Percentiles rank a stretch among this genome's conserved stretches.
These are phyloP conservation scores for Pyricularia sp. DNA, from an alignment of 2,329 filamentous ascomycete species.

Conservation along the genomic window DNA sequence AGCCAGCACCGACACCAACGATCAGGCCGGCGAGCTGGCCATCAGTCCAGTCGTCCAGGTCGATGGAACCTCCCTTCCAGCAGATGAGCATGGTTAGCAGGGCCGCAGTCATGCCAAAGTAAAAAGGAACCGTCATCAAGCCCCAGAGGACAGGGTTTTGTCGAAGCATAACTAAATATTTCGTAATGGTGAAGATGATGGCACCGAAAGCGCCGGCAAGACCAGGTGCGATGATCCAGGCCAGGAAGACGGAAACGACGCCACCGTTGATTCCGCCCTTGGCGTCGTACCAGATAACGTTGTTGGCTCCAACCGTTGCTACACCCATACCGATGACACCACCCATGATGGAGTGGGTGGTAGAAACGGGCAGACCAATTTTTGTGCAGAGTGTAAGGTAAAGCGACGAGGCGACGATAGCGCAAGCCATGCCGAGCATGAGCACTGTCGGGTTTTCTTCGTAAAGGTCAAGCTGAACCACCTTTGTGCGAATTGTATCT, in stretches of 20 bases:
- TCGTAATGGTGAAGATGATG: conserved; percentile 45
- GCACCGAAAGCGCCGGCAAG: conserved; percentile 44
- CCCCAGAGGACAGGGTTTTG: conserved; percentile 43
- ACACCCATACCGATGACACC: conserved; percentile 52
- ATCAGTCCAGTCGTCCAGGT: conserved; percentile 34
- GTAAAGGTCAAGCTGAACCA: conserved; percentile 41
- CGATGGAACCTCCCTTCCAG: conserved; percentile 38
- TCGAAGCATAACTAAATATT: conserved; percentile 45
- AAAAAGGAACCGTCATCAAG: conserved; percentile 42
- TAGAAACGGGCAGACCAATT: conserved; percentile 48
- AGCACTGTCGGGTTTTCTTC: conserved; percentile 36
- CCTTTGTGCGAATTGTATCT: conserved; percentile 51
- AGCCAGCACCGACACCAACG: conserved; percentile 39
- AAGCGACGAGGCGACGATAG: conserved; percentile 39
- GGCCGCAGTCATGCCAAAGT: conserved; percentile 45
- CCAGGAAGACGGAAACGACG: conserved; percentile 51
- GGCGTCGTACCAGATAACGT: conserved; percentile 44
- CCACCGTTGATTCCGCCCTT: conserved; percentile 30
- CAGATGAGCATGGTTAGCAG: conserved; percentile 54
- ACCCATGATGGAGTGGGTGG: conserved; percentile 51
- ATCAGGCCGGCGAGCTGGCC: conserved; percentile 42
- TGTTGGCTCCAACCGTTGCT: conserved; percentile 38
- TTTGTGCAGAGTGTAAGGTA: conserved; percentile 49
- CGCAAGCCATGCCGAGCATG: conserved; percentile 51
- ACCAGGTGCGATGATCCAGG: conserved; percentile 51